Evolutionary conservation across 2,329 filamentous ascomycete genomes (phyloP).

Genomic region (Microdochium trichocladiopsis): DNA sequence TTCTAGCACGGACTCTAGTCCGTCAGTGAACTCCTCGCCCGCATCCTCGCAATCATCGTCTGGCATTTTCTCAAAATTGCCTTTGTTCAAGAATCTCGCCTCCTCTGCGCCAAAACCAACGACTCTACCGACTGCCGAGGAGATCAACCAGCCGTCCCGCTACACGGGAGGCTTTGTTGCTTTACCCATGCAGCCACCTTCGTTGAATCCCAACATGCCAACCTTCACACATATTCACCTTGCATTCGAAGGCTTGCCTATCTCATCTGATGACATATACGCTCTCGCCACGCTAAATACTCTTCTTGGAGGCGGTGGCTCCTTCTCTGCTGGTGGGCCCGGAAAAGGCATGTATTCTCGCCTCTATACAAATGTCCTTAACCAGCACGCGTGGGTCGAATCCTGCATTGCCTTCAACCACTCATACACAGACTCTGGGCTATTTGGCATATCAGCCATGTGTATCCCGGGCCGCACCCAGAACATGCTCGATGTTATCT

Average conservation of each 20-base stretch:
- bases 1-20: slow-evolving; percentile 20
- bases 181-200: slow-evolving; percentile 72
- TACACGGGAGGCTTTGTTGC: slow-evolving; percentile 94
- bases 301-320: slow-evolving; percentile 89
- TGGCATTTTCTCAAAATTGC: slow-evolving; percentile 72
- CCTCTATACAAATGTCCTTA: slow-evolving; percentile 94
- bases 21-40: slow-evolving; percentile 22
- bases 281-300: slow-evolving; percentile 93
- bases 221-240: slow-evolving; percentile 89
- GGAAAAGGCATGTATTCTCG: slow-evolving; percentile 99
- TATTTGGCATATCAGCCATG: slow-evolving; percentile 87
- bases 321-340: slow-evolving; percentile 91
- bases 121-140: slow-evolving; percentile 36
- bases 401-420: slow-evolving; percentile 95
- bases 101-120: slow-evolving; percentile 58
- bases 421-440: slow-evolving; percentile 88
- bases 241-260: slow-evolving; percentile 89
- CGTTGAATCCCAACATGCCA: slow-evolving; percentile 68
- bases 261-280: slow-evolving; percentile 89
- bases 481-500: slow-evolving; percentile 92
- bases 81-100: slow-evolving; percentile 85
- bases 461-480: slow-evolving; percentile 74
- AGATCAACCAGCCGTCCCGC: slow-evolving; percentile 60
- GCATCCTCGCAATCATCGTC: slow-evolving; percentile 36
- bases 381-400: slow-evolving; percentile 97